These are phyloP conservation scores for Botrytis tulipae DNA, from an alignment of 2,329 filamentous ascomycete genomes.

Conservation along the genomic window DNA sequence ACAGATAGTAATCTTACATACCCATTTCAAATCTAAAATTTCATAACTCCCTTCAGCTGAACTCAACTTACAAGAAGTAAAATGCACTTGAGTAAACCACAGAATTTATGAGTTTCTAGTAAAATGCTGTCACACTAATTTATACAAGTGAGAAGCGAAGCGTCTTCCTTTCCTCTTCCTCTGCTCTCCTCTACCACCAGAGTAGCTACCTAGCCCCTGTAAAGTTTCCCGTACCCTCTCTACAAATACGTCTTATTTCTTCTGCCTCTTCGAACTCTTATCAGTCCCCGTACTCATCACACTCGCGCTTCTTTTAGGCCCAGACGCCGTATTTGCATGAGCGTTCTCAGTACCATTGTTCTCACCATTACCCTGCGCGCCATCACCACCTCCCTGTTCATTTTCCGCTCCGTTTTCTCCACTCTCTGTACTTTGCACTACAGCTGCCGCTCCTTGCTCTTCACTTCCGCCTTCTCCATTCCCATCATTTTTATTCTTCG, in stretches of 20 bases:
- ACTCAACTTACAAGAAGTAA: neutral
- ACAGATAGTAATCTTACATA: neutral
- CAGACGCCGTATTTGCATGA: neutral
- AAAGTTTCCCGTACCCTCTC: neutral
- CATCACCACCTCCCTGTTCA: slow-evolving; percentile 31
- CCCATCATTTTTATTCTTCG: slow-evolving; percentile 34
- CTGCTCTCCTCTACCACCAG: neutral
- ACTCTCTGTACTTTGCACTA: neutral
- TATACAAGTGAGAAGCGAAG: neutral
- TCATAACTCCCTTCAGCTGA: neutral
- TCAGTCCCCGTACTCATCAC: slow-evolving; percentile 71
- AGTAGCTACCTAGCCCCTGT: too few species aligned
- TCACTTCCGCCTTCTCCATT: slow-evolving; percentile 45
- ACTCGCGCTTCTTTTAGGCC: slow-evolving; percentile 80
- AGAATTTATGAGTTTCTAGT: neutral
- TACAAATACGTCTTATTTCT: slow-evolving; percentile 39
- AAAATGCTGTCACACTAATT: neutral
- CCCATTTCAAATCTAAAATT: neutral
- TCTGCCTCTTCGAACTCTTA: slow-evolving; percentile 51
- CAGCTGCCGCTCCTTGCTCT: neutral
- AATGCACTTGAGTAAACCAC: neutral
- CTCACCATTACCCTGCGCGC: slow-evolving; percentile 44
- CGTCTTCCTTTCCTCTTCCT: neutral
- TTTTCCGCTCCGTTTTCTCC: slow-evolving; percentile 43
- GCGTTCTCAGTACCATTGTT: neutral